These are phyloP conservation scores for Voacanga thouarsii DNA, from an alignment of 257 asterid species.

Conservation along the genomic window DNA sequence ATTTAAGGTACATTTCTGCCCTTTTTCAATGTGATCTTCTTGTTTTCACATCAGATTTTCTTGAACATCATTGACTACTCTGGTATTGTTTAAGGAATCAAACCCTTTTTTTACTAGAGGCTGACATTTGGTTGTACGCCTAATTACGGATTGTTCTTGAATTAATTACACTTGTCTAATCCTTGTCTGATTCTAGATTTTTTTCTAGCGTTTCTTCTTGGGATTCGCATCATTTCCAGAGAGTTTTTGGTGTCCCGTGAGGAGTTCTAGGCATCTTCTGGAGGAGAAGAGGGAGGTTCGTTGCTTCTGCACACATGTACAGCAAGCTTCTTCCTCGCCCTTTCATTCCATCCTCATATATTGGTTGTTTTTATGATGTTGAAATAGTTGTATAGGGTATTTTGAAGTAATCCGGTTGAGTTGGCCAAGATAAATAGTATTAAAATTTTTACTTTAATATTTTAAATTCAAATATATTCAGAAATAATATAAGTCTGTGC, in stretches of 20 bases:
- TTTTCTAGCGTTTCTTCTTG: too few relatives aligned
- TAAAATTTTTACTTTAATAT: too few relatives aligned
- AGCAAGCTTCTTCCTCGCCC: neutral
- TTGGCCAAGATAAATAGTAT: too few relatives aligned
- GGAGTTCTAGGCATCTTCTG: neutral
- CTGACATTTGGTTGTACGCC: neutral
- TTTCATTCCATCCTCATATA: neutral
- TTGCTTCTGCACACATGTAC: neutral
- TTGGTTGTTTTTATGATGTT: neutral
- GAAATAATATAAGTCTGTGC: too few relatives aligned
- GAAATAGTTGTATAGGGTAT: neutral
- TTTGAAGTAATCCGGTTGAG: too few relatives aligned
- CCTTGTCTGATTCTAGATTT: too few relatives aligned
- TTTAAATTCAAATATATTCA: too few relatives aligned
- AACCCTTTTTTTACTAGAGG: neutral
- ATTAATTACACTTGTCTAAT: too few relatives aligned
- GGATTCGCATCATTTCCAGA: neutral
- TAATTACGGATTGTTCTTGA: too few relatives aligned
- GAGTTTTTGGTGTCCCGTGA: neutral
- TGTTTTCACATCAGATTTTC: neutral
- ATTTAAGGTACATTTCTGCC: neutral
- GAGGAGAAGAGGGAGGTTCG: neutral
- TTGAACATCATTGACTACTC: neutral
- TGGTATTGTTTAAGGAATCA: neutral
- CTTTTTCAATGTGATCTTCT: neutral